phyloP scores from a whole-genome alignment of 139 green algal genomes.

The Asterochloris sp. region DNA sequence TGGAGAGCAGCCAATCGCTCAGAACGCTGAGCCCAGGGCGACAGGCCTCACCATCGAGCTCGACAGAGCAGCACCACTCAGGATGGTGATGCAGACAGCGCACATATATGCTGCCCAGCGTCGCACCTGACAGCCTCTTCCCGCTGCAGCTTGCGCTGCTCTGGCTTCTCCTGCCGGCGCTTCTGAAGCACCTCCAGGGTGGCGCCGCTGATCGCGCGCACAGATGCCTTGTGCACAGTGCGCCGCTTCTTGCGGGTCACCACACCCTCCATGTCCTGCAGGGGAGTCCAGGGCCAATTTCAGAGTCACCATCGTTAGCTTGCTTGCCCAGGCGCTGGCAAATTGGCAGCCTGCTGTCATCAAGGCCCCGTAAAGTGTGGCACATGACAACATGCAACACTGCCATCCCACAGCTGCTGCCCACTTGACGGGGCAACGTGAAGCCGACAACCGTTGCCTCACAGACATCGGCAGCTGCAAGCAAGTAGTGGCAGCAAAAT shows the following conservation, averaged over 20 bases:
- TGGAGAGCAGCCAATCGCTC: background rate
- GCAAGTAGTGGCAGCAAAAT: no score
- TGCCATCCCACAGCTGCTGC: background rate
- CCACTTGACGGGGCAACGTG: no score
- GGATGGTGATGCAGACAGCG: background rate
- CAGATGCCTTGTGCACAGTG: slow-evolving; percentile 48
- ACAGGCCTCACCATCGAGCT: background rate
- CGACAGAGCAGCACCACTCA: background rate
- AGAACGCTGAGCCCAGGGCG: background rate
- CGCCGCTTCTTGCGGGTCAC: slow-evolving; percentile 87
- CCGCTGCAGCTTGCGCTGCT: slow-evolving; percentile 81
- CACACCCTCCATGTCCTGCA: slow-evolving; percentile 62
- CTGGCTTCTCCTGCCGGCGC: slow-evolving; percentile 84
- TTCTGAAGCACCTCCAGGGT: slow-evolving; percentile 92
- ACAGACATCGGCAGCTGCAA: no score
- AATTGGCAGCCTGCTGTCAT: background rate
- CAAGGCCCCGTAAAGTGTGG: background rate
- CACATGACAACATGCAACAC: background rate
- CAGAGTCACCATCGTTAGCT: background rate
- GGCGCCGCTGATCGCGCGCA: slow-evolving; percentile 79
- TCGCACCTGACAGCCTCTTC: slow-evolving; percentile 83
- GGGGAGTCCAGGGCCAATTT: background rate
- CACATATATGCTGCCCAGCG: background rate
- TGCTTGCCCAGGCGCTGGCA: no score
- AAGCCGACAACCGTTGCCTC: no score